Conservation (phyloP, 768 basidiomycete genomes). For the Phaeolepiota aurea region DNA sequence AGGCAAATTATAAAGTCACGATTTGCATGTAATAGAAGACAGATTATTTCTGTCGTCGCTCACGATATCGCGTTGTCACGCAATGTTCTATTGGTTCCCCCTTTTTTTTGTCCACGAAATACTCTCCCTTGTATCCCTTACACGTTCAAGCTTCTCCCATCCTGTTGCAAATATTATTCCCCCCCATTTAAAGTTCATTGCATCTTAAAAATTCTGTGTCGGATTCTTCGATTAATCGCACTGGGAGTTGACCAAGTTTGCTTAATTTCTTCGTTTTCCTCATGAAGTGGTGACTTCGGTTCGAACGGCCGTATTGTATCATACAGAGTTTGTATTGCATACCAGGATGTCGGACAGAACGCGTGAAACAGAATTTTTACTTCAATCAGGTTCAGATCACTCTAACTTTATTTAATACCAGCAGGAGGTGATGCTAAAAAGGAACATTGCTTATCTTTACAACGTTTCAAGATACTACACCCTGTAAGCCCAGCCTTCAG, state of each 20-base stretch:
- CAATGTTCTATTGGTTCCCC: not conserved
- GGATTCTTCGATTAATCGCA: constrained; percentile 5
- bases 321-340: not conserved
- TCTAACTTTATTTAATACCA: too few species aligned
- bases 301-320: constrained; percentile 1
- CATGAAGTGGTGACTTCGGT: too few species aligned
- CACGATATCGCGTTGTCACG: constrained; percentile 2
- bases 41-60: constrained; percentile 8
- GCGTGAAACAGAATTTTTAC: too few species aligned
- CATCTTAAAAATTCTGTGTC: constrained; percentile 3
- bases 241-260: constrained; percentile 3
- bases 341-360: not conserved
- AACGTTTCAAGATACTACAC: too few species aligned
- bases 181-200: constrained; percentile 4
- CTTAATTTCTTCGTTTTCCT: too few species aligned
- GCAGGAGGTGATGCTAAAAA: too few species aligned
- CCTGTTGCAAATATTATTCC: not conserved
- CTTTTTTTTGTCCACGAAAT: constrained; percentile 2
- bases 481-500: too few species aligned
- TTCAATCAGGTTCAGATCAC: too few species aligned
- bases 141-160: constrained; percentile 3
- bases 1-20: constrained; percentile 49
- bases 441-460: too few species aligned
- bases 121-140: constrained; percentile 7
- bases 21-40: constrained; percentile 54